Conservation (phyloP, 169 alveolate species). For the Cardiosporidium cionae region DNA sequence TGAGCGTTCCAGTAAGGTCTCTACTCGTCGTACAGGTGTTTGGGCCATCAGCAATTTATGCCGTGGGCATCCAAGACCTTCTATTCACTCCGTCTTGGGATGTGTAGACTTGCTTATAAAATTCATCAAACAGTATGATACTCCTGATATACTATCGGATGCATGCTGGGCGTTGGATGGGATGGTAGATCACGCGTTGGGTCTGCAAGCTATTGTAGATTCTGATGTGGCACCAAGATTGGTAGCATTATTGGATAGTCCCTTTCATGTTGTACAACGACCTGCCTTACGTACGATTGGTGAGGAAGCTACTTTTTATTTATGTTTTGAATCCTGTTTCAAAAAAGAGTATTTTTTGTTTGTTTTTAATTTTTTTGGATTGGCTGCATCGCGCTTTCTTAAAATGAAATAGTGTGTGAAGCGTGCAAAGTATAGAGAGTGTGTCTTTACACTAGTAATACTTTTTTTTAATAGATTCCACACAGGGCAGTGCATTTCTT, state of each 20-base stretch:
- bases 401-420: too few relatives aligned
- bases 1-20: not conserved
- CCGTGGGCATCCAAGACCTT: not conserved
- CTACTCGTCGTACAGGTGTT: not conserved
- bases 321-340: too few relatives aligned
- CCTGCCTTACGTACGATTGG: constrained; percentile 96
- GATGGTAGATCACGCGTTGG: constrained; percentile 60
- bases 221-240: constrained; percentile 81
- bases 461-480: too few relatives aligned
- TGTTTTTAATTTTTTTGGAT: too few relatives aligned
- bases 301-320: constrained; percentile 70
- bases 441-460: too few relatives aligned
- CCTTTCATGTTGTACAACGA: constrained; percentile 75
- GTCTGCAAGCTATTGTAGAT: not conserved
- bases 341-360: too few relatives aligned
- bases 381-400: too few relatives aligned
- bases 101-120: not conserved
- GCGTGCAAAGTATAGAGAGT: too few relatives aligned
- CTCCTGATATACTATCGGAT: constrained; percentile 51
- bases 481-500: too few relatives aligned
- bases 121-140: not conserved
- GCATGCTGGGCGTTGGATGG: constrained; percentile 91
- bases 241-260: constrained; percentile 77
- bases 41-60: not conserved
- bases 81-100: not conserved